Base-by-base conservation (phyloP, 164 flowering plant species). In the Kalanchoe fedtschenkoi region DNA sequence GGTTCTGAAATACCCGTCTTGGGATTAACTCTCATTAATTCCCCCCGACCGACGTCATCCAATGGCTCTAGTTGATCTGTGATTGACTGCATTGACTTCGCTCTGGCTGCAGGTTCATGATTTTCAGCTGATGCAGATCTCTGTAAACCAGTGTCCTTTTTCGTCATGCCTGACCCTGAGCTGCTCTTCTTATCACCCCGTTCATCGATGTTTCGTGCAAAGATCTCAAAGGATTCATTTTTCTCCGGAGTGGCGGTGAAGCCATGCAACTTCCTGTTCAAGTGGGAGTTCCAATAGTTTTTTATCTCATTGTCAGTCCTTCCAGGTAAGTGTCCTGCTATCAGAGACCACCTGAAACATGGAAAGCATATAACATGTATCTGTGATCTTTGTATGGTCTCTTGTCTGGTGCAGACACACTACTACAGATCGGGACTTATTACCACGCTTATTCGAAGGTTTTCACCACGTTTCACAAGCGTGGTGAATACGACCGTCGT, bases 241-340 rank as follows among this genome's bases (percentile, higher is more conserved):
- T 5, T 44, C 22, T 44, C 51, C 0, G 22, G 22, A 19, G 22
- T 3, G 0, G 8, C 19, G 51, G 5, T 19, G 9, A 4, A 42
- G 46, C n/a, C 1, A 4, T 42, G 46, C 5, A 44, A 44, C 51
- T 44, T 44, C 51, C 51, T 44, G 22, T 44, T 44, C 51, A 44
- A n/a, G 24, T 44, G 51, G 51, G 51, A 44, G 51, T 44, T 44
- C 51, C 51, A 44, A n/a, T 44, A 44, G 22, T 44, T 44, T 8
- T 44, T 44, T 17, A 44, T 44, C 51, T 44, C 51, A n/a, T 44
- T 44, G 22, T 44, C 51, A 4, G 51, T 44, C 22, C 51, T 44
- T 17, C 51, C 51, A 44, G 51, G 51, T 44, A 44, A 44, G 19
- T 44, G 51, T 6, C 51, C 22, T n/a, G 51, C 51, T 44, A 44